These are phyloP conservation scores for Tilletia setariae DNA, from an alignment of 1,284 basidiomycete genomes.

Conservation along the genomic window DNA sequence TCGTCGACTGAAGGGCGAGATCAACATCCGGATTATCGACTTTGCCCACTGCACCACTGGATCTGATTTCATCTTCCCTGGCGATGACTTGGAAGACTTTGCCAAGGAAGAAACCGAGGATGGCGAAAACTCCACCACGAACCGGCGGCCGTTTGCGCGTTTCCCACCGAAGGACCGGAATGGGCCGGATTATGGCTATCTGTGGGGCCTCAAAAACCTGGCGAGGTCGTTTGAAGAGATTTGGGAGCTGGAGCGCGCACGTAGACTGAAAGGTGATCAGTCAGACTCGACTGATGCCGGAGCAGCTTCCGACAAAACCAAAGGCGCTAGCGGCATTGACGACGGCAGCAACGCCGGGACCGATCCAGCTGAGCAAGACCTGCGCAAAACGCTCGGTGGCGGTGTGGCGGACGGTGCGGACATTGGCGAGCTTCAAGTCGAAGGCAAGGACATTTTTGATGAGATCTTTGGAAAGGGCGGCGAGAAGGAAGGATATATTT, in stretches of 20 bases:
- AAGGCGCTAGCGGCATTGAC: not conserved
- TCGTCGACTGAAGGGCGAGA: slow-evolving; percentile 68
- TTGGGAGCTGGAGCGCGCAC: slow-evolving; percentile 40
- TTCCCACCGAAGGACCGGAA: slow-evolving; percentile 88
- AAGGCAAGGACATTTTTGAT: slow-evolving; percentile 49
- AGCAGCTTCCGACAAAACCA: not conserved
- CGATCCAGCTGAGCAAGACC: not conserved
- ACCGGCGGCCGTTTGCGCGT: slow-evolving; percentile 39
- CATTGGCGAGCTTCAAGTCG: slow-evolving; percentile 39
- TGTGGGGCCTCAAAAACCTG: slow-evolving; percentile 83
- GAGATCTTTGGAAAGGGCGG: slow-evolving; percentile 47
- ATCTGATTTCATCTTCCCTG: slow-evolving; percentile 72
- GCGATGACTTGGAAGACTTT: slow-evolving; percentile 1
- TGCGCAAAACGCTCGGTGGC: slow-evolving; percentile 1
- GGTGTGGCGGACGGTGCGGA: slow-evolving; percentile 19
- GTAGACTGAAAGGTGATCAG: slow-evolving; percentile 21
- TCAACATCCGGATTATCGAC: slow-evolving; percentile 94
- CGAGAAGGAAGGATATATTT: slow-evolving; percentile 15
- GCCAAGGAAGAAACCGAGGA: slow-evolving; percentile 32
- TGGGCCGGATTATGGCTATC: slow-evolving; percentile 86
- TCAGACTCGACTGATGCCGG: not conserved
- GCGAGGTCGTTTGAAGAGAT: slow-evolving; percentile 63
- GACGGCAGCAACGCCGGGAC: slow-evolving; percentile 23
- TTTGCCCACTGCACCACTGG: slow-evolving; percentile 99
- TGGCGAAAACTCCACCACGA: slow-evolving; percentile 14